These are phyloP conservation scores for Polygonum aviculare DNA, from an alignment of 148 eudicot genomes.

Conservation along the genomic window DNA sequence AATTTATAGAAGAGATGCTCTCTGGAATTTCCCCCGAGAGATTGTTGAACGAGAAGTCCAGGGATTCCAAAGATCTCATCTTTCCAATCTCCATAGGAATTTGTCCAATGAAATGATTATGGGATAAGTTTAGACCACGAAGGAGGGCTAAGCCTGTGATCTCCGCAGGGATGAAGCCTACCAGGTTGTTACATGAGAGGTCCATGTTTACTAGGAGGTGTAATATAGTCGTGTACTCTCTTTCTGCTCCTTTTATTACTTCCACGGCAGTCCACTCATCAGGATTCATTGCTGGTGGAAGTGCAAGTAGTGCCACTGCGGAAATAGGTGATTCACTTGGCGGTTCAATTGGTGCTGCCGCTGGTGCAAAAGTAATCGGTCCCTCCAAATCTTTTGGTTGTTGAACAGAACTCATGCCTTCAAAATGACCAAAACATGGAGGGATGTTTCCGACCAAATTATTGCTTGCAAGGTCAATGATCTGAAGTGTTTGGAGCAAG, in stretches of 20 bases:
- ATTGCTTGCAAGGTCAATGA: slow-evolving; percentile 31
- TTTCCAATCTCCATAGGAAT: slow-evolving; percentile 15
- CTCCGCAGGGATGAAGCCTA: slow-evolving; percentile 12
- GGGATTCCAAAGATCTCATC: slow-evolving; percentile 16
- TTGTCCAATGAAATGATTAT: slow-evolving; percentile 12
- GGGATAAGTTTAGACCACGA: slow-evolving; percentile 13
- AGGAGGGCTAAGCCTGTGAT: slow-evolving; percentile 11
- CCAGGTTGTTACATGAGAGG: slow-evolving; percentile 19
- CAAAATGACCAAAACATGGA: background rate
- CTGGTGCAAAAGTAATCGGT: background rate
- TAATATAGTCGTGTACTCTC: slow-evolving; percentile 2
- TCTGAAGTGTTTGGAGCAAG: slow-evolving; percentile 14
- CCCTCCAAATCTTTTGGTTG: background rate
- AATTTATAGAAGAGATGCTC: slow-evolving; percentile 10
- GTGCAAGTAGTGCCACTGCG: background rate
- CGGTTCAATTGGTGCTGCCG: background rate
- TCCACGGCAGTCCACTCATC: background rate
- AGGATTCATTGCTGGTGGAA: background rate
- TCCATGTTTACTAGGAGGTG: slow-evolving; percentile 15
- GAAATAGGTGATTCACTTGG: too few relatives aligned
- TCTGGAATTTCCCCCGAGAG: slow-evolving; percentile 20
- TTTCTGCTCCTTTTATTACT: slow-evolving; percentile 14
- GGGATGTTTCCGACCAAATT: slow-evolving; percentile 18
- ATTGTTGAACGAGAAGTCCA: slow-evolving; percentile 18
- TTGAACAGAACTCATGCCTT: slow-evolving; percentile 4